Evolutionary conservation across 805 yeast genomes (phyloP), one percentile per base, ranked within the genome.

Genomic region (Saturnispora dispora): DNA sequence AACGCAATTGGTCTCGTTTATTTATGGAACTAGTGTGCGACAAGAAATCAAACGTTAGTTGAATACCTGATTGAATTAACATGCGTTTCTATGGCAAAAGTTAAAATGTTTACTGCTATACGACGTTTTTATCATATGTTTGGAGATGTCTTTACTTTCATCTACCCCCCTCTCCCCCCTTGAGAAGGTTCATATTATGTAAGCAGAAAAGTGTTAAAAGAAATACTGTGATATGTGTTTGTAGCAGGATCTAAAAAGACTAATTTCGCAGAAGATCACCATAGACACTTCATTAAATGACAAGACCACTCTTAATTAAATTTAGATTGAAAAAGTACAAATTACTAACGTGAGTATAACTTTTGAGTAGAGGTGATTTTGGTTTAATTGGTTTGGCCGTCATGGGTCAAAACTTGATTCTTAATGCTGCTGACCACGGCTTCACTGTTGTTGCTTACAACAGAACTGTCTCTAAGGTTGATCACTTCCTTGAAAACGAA

Each of bases 371-470:
- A 70, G 93, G 91, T 79, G 99, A 91, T 83, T 83, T 91, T 72
- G 99, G 97, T 74, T 87, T 91, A 71, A 90, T 93, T 68, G 99
- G 99, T 71, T 81, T 91, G 81, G 99, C 99, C 85, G 99, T 91
- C 62, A 91, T 91, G 99, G 99, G 99, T 74, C 96, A 87, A 79
- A 91, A 91, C 82, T 78, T 91, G 80, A 88, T 91, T 71, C 80
- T 91, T 61, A 91, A 91, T 74, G 95, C 95, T 67, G 99, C 99
- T 62, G 99, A 91, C 79, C 95, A 91, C 77, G 97, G 97, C 54
- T 91, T 81, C 79, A 88, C 96, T 60, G 98, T 93, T 64, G 96
- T 88, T 66, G 97, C 97, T 56, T 93, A 80, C 85, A 91, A 91
- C 93, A 88, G 99, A 83, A 93, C 98, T 55, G 88, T 83, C 56